Percentiles rank a stretch among this genome's conserved stretches.
Conservation (phyloP, 257 asterid species). For the Linderniella brevidens region DNA sequence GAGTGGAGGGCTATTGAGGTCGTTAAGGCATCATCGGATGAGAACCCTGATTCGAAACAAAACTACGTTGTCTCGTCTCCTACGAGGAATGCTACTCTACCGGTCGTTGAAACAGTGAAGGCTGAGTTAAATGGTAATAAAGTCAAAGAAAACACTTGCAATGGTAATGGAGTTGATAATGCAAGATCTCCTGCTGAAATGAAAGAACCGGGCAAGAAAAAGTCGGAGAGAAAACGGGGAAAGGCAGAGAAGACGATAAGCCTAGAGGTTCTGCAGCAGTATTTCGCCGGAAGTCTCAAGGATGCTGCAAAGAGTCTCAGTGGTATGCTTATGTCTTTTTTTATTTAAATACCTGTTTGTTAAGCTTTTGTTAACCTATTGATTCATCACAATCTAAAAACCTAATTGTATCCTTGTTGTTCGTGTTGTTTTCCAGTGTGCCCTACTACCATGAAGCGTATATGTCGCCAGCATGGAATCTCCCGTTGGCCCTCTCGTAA, state of each 20-base stretch:
- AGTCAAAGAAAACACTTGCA: constrained; percentile 19
- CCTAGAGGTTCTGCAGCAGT: constrained; percentile 79
- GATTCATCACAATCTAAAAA: too few species aligned
- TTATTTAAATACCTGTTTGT: background rate
- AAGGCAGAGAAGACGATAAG: constrained; percentile 89
- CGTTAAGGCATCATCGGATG: constrained; percentile 32
- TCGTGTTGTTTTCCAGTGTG: too few species aligned
- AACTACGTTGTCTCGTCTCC: too few species aligned
- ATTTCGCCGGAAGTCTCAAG: constrained; percentile 83
- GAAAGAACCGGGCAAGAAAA: constrained; percentile 44
- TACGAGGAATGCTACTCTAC: too few species aligned
- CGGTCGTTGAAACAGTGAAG: constrained; percentile 2
- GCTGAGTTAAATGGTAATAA: constrained; percentile 18
- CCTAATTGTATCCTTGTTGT: too few species aligned
- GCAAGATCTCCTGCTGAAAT: constrained; percentile 17
- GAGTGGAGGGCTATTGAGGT: constrained; percentile 65
- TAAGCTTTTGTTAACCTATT: background rate
- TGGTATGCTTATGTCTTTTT: constrained; percentile 27
- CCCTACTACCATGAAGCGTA: constrained; percentile 74
- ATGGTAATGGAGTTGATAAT: constrained; percentile 24
- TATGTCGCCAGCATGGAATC: constrained; percentile 90
- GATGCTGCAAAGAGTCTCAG: constrained; percentile 95
- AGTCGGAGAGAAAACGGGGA: constrained; percentile 73
- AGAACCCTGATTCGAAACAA: constrained; percentile 11
- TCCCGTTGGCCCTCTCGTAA: constrained; percentile 96